Base-by-base conservation (phyloP, 202 grass and related monocot species). In the Tripidium arundinaceum region DNA sequence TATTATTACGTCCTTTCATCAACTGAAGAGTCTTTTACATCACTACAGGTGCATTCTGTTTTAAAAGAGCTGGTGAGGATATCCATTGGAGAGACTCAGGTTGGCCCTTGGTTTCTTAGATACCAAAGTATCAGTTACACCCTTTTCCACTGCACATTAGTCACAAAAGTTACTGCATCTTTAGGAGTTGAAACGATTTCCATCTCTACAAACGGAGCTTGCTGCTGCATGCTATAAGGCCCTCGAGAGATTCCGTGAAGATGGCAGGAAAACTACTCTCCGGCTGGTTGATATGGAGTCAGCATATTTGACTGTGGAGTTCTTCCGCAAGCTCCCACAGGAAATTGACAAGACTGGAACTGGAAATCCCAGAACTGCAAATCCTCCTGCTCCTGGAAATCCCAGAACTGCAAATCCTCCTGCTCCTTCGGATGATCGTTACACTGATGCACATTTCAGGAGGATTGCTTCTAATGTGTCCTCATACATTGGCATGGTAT, bases 281-380 rank as follows among this genome's bases (percentile, higher is more conserved):
- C 83, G 95, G 7, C 46, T 98, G 70, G 94, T 98, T 69, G 94
- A 98, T 29, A 98, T 98, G 94, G 94, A 98, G 57, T 40, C 92
- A 16, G 85, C 90, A 66, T 98, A 98, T 82, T 83, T 94, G 71
- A 98, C 94, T 1, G 94, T 94, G 62, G 94, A 98, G 12, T 98
- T 98, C 86, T 98, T 98, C 90, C 81, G 95, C 72, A 94, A 94
- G 68, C 95, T 98, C 73, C 92, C 95, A 69, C 92, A 86, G 83
- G 92, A 94, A 84, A 72, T 94, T 52, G 95, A 93, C 6, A 98
- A 92, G 77, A 33, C 69, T 42, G 94, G 75, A 72, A 16, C 81
- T 75, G 81, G 68, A 73, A 81, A 89, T 79, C 89, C 75, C 21
- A 88, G 84, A 66, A 59, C 77, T 45, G n/a, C n/a, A n/a, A n/a